A percentile compares a stretch with the other conserved stretches of the same genome.
These are phyloP conservation scores for Cyclostephanos tholiformis DNA, from an alignment of 108 stramenopile genomes.

Conservation along the genomic window DNA sequence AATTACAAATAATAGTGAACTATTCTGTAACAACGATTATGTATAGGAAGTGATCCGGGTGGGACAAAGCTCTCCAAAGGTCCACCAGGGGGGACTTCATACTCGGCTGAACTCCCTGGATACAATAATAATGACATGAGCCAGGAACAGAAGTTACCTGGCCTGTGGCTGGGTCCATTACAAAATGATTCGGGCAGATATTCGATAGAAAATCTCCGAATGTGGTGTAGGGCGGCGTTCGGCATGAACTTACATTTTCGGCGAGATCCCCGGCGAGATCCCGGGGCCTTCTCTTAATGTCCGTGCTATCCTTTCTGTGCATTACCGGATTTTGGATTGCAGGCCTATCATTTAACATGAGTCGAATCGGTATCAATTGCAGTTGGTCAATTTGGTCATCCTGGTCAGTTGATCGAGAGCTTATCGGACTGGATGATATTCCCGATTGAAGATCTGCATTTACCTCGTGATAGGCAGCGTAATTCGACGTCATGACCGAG, in stretches of 20 bases:
- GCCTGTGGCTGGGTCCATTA: constrained; percentile 7
- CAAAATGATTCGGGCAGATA: constrained; percentile 58
- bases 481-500: constrained; percentile 52
- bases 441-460: constrained; percentile 47
- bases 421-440: neutral
- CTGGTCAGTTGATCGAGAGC: constrained; percentile 12
- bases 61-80: constrained; percentile 68
- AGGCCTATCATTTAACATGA: constrained; percentile 59
- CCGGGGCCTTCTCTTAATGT: constrained; percentile 11
- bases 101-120: constrained; percentile 68
- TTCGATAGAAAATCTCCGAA: constrained; percentile 57
- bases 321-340: constrained; percentile 62
- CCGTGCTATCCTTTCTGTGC: constrained; percentile 6
- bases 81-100: constrained; percentile 54
- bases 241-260: constrained; percentile 12
- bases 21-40: constrained; percentile 30
- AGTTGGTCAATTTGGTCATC: constrained; percentile 17
- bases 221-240: constrained; percentile 34
- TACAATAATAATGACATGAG: constrained; percentile 39
- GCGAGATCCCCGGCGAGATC: constrained; percentile 16
- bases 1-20: neutral
- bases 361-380: constrained; percentile 66
- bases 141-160: constrained; percentile 11
- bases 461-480: constrained; percentile 51
- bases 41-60: constrained; percentile 84